Evolutionary conservation across 345 rosid genomes (phyloP).

Genomic region (Cochlearia excelsa): DNA sequence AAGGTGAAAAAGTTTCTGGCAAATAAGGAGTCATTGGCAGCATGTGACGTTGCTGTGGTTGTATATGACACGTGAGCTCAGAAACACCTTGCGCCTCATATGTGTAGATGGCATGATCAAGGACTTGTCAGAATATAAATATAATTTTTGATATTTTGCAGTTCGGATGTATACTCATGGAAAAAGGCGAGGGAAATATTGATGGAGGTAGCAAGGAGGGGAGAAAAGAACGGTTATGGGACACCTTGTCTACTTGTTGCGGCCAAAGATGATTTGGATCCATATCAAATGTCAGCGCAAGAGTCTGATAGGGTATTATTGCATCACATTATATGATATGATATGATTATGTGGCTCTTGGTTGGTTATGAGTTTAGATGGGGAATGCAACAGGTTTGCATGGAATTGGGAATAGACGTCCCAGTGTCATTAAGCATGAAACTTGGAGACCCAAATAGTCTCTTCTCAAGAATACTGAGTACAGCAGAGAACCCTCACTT

Average conservation of each 20-base stretch:
- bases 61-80: constrained; percentile 58
- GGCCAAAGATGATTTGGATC: constrained; percentile 70
- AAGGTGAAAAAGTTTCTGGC: constrained; percentile 49
- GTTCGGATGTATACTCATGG: constrained; percentile 77
- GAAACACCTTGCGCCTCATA: not conserved
- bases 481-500: constrained; percentile 69
- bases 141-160: constrained; percentile 25
- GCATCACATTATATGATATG: not conserved
- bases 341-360: not conserved
- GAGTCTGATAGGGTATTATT: constrained; percentile 50
- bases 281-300: constrained; percentile 57
- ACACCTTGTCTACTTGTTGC: constrained; percentile 74
- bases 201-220: constrained; percentile 60
- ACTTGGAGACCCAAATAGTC: constrained; percentile 46
- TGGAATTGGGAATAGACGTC: constrained; percentile 64
- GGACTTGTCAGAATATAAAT: not conserved
- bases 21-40: constrained; percentile 52
- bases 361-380: too few species aligned
- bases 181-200: constrained; percentile 65
- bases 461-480: constrained; percentile 51
- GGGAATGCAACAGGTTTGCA: constrained; percentile 48
- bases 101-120: not conserved
- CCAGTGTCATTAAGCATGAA: constrained; percentile 56
- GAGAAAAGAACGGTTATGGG: constrained; percentile 62
- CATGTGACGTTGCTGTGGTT: constrained; percentile 71